Conservation (phyloP, 2,329 filamentous ascomycete genomes). For the Capronia coronata region DNA sequence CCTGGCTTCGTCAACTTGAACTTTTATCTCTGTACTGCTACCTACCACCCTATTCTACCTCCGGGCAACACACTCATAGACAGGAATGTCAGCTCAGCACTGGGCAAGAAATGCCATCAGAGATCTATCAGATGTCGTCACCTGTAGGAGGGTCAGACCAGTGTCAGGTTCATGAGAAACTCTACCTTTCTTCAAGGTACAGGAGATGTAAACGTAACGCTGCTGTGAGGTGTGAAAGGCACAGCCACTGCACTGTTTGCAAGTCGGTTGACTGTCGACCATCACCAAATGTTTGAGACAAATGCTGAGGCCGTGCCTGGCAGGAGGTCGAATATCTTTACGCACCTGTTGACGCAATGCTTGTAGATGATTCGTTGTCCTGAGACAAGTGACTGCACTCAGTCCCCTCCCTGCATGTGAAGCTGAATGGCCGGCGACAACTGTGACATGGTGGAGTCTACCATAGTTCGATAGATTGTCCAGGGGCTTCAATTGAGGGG, state of each 20-base stretch:
- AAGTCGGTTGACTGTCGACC: background rate
- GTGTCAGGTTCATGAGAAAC: too few relatives aligned
- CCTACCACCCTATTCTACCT: too few relatives aligned
- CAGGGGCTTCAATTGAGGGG: conserved; percentile 6
- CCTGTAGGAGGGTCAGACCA: background rate
- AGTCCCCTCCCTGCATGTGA: too few relatives aligned
- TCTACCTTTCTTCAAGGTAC: too few relatives aligned
- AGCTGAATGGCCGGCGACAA: conserved; percentile 5
- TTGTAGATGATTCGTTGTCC: background rate
- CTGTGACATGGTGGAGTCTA: conserved; percentile 9
- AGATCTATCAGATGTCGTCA: background rate
- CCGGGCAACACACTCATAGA: background rate
- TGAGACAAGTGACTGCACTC: background rate
- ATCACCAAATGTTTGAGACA: background rate
- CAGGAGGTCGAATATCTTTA: background rate
- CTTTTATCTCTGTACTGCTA: too few relatives aligned
- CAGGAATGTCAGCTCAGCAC: background rate
- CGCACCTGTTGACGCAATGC: conserved; percentile 13
- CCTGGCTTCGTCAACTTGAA: conserved; percentile 4
- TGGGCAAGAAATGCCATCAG: background rate
- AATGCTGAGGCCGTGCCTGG: conserved; percentile 5
- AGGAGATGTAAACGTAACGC: too few relatives aligned
- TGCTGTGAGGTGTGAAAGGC: background rate
- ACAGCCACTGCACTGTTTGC: conserved; percentile 1
- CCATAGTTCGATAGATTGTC: background rate